Base-by-base conservation (phyloP, 106 monocot genomes). In the Cymbidium sinense region DNA sequence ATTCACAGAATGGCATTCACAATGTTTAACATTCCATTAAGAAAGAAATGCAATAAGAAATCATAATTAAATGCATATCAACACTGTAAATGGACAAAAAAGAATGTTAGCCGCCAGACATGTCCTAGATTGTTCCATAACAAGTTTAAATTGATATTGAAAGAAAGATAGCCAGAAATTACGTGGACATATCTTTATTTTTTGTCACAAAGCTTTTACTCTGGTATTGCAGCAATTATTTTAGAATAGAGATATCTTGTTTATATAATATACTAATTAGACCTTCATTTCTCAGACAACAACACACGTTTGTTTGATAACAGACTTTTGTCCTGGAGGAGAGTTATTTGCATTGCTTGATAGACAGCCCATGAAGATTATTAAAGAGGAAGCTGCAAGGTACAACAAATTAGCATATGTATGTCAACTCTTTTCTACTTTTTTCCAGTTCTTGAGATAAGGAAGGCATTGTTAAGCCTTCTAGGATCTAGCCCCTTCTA, bases 261-360 rank as follows among this genome's bases (percentile, higher is more conserved):
- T 67, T 33, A 81, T 76, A 18, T 43, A 28, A 64, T 62, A 75
- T 55, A 77, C 36, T 80, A 72, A 86, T 77, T 79, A 61, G 20
- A 79, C 75, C 54, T 84, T 43, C 71, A 41, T 77, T 84, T 55
- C 41, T 65, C 86, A 98, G 96, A 98, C 94, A 12, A 37, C 85
- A 69, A 88, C 90, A 77, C 96, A 98, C 64, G 85, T 98, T 82
- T 98, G 96, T 84, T 88, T 98, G 72, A 94, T 98, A 81, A 98
- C 94, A 85, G 96, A 98, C 84, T 98, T 98, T 77, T 98, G 85
- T 75, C 74, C 89, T 73, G 96, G 96, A 43, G 96, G 96, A 54
- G 96, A 98, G 79, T 81, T 98, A 31, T 94, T 98, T 87, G 94
- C 89, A 43, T 84, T 98, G 81, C 85, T 98, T 81, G 96, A 98